phyloP scores from a whole-genome alignment of 345 rosid species.

The Cardiospermum halicacabum region DNA sequence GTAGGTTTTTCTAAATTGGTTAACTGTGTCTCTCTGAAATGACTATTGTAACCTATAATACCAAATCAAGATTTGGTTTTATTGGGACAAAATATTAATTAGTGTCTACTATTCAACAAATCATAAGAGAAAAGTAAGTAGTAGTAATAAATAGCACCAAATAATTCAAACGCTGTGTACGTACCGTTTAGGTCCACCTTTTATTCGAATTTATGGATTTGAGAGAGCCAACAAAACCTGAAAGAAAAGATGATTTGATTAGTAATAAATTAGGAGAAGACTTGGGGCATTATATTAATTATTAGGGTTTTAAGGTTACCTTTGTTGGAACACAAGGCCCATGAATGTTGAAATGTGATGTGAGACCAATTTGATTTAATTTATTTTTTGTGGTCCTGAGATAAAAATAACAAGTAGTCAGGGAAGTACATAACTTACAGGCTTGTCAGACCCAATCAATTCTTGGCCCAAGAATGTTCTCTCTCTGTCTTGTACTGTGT shows the following conservation, averaged over 20 bases:
- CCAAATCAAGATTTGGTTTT: neutral
- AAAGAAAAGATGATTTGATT: neutral
- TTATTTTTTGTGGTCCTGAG: too few relatives aligned
- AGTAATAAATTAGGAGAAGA: too few relatives aligned
- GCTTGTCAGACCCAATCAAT: neutral
- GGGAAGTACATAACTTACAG: neutral
- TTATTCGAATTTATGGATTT: neutral
- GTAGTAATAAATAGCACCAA: neutral
- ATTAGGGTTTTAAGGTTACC: neutral
- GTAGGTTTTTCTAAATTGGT: neutral
- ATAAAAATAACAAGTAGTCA: neutral
- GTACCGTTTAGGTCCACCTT: neutral
- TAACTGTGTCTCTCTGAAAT: neutral
- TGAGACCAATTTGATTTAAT: neutral
- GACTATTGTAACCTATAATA: neutral
- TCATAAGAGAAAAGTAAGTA: neutral
- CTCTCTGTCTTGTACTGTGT: too few relatives aligned
- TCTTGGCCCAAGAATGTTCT: neutral
- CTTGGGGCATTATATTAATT: too few relatives aligned
- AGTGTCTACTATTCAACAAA: neutral
- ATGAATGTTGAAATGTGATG: neutral
- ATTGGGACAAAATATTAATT: neutral
- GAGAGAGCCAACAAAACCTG: slow-evolving; percentile 1
- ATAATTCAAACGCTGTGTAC: neutral
- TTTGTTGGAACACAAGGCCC: neutral